These are phyloP conservation scores for Suhomyces bribrorum DNA, from an alignment of 1,139 yeast genomes.

Conservation along the genomic window DNA sequence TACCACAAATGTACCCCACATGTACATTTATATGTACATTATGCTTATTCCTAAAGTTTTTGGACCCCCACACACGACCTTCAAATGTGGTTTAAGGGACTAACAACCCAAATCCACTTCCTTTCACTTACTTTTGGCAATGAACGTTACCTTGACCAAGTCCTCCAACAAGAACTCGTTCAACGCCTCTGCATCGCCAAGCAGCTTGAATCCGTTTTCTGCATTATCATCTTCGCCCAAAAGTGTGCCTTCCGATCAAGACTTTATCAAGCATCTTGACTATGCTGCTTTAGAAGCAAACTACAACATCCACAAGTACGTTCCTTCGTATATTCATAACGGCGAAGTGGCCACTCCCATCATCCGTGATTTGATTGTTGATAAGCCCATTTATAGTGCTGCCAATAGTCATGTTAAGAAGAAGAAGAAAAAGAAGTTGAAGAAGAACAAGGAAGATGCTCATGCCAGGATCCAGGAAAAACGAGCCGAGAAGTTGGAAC, in stretches of 20 bases:
- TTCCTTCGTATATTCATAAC: constrained; percentile 45
- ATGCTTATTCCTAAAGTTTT: no score
- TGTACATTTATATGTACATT: constrained; percentile 1
- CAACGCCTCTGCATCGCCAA: constrained; percentile 5
- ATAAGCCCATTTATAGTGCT: constrained; percentile 43
- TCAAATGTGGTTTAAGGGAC: constrained; percentile 3
- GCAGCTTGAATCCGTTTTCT: constrained; percentile 1
- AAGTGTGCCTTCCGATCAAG: constrained; percentile 17
- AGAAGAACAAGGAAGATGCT: constrained; percentile 8
- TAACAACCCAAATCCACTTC: not conserved
- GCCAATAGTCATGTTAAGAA: constrained; percentile 41
- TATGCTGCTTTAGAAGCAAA: constrained; percentile 40
- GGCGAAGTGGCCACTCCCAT: constrained; percentile 40
- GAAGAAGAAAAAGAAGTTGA: constrained; percentile 15
- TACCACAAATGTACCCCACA: constrained; percentile 11
- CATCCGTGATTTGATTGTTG: constrained; percentile 34
- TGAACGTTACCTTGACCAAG: constrained; percentile 14
- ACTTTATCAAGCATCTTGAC: constrained; percentile 28
- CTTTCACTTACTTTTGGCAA: not conserved
- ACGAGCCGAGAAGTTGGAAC: constrained; percentile 1
- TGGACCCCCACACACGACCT: constrained; percentile 7
- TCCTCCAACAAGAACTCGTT: constrained; percentile 17
- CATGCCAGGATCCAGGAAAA: constrained; percentile 5
- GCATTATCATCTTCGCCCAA: constrained; percentile 3
- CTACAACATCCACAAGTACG: constrained; percentile 41